These are phyloP conservation scores for Cladophialophora bantiana DNA, from an alignment of 2,329 filamentous ascomycete species.

Conservation along the genomic window DNA sequence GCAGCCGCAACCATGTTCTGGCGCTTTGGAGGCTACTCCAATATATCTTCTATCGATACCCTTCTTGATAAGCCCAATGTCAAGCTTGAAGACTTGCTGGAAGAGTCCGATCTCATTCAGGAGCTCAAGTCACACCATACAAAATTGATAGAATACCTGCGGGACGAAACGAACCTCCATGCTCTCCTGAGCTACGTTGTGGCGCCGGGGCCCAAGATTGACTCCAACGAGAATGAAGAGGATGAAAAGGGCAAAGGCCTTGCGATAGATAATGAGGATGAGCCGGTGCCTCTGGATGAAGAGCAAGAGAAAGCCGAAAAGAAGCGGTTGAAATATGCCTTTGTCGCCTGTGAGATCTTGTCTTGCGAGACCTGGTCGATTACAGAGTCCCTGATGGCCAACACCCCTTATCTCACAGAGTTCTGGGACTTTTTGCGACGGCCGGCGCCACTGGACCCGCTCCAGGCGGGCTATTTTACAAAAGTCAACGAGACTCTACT, in stretches of 20 bases:
- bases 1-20: constrained; percentile 83
- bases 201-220: constrained; percentile 67
- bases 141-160: constrained; percentile 94
- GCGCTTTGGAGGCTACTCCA: constrained; percentile 98
- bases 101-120: constrained; percentile 94
- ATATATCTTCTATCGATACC: constrained; percentile 93
- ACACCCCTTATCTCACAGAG: constrained; percentile 74
- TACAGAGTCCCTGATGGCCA: constrained; percentile 88
- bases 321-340: constrained; percentile 90
- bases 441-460: constrained; percentile 83
- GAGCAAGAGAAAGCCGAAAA: constrained; percentile 80
- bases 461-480: constrained; percentile 97
- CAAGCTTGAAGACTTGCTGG: constrained; percentile 91
- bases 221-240: constrained; percentile 60
- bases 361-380: constrained; percentile 98
- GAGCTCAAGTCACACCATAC: constrained; percentile 98
- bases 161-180: constrained; percentile 84
- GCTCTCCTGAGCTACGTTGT: constrained; percentile 90
- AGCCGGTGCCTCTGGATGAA: constrained; percentile 42
- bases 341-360: constrained; percentile 88
- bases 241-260: constrained; percentile 45
- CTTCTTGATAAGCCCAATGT: constrained; percentile 96
- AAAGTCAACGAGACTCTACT: constrained; percentile 98
- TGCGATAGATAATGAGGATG: constrained; percentile 36
- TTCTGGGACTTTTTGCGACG: constrained; percentile 92